Percentiles rank a stretch among this genome's conserved stretches.
Evolutionary conservation across 2,329 filamentous ascomycete species (phyloP).

Genomic region (Septoria petroselini): DNA sequence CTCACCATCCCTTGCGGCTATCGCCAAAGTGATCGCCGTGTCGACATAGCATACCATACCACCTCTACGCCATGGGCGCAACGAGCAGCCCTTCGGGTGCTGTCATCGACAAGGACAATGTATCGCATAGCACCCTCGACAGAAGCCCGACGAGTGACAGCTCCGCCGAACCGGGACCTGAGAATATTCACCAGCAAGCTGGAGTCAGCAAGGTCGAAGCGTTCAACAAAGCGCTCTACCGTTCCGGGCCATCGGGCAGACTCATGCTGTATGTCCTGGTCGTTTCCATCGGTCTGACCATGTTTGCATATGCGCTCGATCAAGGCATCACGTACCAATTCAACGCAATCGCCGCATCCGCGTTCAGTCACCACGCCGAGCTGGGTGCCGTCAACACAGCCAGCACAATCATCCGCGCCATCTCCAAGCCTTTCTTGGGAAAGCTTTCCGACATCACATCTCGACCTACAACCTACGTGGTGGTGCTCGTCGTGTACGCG

Average conservation of each 20-base stretch:
- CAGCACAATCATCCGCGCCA: conserved; percentile 12
- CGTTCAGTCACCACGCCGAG: conserved; percentile 4
- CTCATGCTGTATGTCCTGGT: conserved; percentile 27
- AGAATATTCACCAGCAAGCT: not conserved
- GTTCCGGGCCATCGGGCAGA: conserved; percentile 28
- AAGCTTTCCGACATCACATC: conserved; percentile 27
- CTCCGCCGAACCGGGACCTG: not conserved
- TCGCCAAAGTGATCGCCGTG: no score
- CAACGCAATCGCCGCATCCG: conserved; percentile 14
- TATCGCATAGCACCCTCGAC: no score
- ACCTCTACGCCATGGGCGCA: no score
- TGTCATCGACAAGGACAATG: no score
- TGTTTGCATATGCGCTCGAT: conserved; percentile 33
- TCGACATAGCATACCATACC: no score
- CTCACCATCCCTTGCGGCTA: no score
- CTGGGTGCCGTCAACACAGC: conserved; percentile 15
- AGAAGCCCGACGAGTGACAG: not conserved
- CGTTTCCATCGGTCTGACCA: conserved; percentile 31
- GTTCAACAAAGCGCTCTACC: conserved; percentile 33
- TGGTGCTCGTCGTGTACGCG: conserved; percentile 39
- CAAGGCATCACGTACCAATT: conserved; percentile 18
- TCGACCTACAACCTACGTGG: conserved; percentile 38
- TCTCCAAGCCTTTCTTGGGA: conserved; percentile 18
- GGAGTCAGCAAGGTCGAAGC: conserved; percentile 31
- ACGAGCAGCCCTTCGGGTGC: no score